These are phyloP conservation scores for Ilyonectria sp. DNA, from an alignment of 2,329 filamentous ascomycete genomes.

Conservation along the genomic window DNA sequence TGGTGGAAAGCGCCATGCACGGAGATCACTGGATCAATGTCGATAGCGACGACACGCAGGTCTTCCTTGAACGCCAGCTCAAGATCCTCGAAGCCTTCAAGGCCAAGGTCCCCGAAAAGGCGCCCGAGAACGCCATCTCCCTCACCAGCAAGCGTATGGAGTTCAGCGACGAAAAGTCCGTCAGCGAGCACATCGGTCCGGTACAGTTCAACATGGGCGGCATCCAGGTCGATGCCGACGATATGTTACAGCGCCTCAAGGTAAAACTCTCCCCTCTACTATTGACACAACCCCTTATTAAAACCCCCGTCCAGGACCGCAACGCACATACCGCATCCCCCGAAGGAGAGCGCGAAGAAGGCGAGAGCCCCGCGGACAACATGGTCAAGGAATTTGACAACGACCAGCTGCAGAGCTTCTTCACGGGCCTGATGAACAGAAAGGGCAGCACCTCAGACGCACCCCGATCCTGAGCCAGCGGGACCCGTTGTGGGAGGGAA, in stretches of 20 bases:
- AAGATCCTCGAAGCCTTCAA: slow-evolving; percentile 78
- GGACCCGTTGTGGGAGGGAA: slow-evolving; percentile 8
- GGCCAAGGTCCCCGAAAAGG: slow-evolving; percentile 68
- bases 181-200: slow-evolving; percentile 89
- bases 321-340: slow-evolving; percentile 66
- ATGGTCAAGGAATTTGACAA: slow-evolving; percentile 65
- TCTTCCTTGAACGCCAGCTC: slow-evolving; percentile 82
- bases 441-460: slow-evolving; percentile 51
- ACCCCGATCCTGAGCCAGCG: slow-evolving; percentile 32
- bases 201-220: slow-evolving; percentile 99
- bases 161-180: slow-evolving; percentile 61
- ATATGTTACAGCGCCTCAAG: slow-evolving; percentile 90
- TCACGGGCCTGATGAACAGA: slow-evolving; percentile 72
- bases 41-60: slow-evolving; percentile 76
- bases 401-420: slow-evolving; percentile 73
- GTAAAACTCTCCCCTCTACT: slow-evolving; percentile 61
- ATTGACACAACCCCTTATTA: slow-evolving; percentile 29
- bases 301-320: slow-evolving; percentile 62
- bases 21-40: slow-evolving; percentile 53
- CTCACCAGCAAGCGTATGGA: slow-evolving; percentile 48
- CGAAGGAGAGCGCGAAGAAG: slow-evolving; percentile 58
- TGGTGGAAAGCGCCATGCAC: slow-evolving; percentile 58
- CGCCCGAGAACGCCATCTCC: slow-evolving; percentile 43
- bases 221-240: slow-evolving; percentile 95
- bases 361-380: slow-evolving; percentile 56